Percentiles rank a stretch among this genome's conserved stretches.
Evolutionary conservation across 371 early-diverging fungal genomes (phyloP).

Genomic region (Mucor lusitanicus): DNA sequence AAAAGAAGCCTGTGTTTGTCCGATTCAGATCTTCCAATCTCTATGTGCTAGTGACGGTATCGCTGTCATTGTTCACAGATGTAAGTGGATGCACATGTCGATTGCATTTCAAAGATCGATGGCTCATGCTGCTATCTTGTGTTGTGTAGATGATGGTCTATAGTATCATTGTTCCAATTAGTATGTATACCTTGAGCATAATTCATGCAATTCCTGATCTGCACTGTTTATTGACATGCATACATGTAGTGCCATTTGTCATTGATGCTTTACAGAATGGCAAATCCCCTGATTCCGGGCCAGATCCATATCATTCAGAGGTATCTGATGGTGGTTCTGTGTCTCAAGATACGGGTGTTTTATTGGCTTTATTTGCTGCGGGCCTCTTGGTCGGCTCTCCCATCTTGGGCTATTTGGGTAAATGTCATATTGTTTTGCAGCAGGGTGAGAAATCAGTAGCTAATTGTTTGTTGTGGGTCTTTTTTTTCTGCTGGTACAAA

Average conservation of each 20-base stretch:
- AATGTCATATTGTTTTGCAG: slow-evolving; percentile 1
- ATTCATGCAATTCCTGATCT: not conserved
- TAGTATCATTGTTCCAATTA: slow-evolving; percentile 75
- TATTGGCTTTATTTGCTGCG: slow-evolving; percentile 62
- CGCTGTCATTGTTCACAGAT: slow-evolving; percentile 36
- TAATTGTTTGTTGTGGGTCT: not conserved
- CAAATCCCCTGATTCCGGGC: slow-evolving; percentile 1
- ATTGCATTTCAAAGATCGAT: not conserved
- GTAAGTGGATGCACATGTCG: slow-evolving; percentile 21
- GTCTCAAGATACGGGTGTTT: slow-evolving; percentile 60
- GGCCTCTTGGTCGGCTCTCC: slow-evolving; percentile 74
- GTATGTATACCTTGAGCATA: slow-evolving; percentile 8
- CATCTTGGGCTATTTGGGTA: slow-evolving; percentile 56
- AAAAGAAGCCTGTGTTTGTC: slow-evolving; percentile 28
- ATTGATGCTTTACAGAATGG: slow-evolving; percentile 49
- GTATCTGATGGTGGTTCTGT: slow-evolving; percentile 38
- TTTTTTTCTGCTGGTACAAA: not conserved
- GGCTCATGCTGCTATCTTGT: not conserved
- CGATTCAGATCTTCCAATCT: slow-evolving; percentile 27
- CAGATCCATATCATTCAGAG: slow-evolving; percentile 7
- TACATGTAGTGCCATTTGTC: slow-evolving; percentile 59
- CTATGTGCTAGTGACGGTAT: slow-evolving; percentile 37
- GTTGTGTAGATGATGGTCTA: slow-evolving; percentile 75
- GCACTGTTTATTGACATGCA: not conserved
- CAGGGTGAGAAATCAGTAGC: not conserved